Conservation (phyloP, 139 green algal genomes). For the Zygnema cylindricum region DNA sequence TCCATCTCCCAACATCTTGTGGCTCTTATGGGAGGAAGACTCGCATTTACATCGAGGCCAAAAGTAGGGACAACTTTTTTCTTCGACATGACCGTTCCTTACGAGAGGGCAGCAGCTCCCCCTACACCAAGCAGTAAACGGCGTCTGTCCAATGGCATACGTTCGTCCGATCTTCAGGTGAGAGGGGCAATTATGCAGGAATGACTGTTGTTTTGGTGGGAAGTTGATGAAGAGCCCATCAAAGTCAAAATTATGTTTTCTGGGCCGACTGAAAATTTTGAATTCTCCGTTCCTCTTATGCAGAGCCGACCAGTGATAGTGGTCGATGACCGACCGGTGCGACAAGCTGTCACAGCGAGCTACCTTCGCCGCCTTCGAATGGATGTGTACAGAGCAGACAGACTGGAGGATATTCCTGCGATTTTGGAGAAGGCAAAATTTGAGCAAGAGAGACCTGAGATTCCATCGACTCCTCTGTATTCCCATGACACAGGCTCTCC, state of each 20-base stretch:
- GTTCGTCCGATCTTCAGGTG: slow-evolving; percentile 4
- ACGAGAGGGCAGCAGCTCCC: neutral
- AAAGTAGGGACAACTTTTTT: slow-evolving; percentile 54
- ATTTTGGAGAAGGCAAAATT: neutral
- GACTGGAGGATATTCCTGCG: slow-evolving; percentile 11
- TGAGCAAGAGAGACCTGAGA: neutral
- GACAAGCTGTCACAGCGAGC: slow-evolving; percentile 42
- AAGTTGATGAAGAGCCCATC: neutral
- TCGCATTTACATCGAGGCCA: slow-evolving; percentile 42
- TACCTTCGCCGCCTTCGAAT: slow-evolving; percentile 39
- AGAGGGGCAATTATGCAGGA: too few species aligned
- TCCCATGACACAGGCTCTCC: neutral
- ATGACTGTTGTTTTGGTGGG: neutral
- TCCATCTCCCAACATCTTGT: slow-evolving; percentile 61
- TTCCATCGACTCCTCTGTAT: neutral
- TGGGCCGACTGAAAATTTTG: neutral
- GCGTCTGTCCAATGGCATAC: slow-evolving; percentile 28
- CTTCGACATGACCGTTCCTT: slow-evolving; percentile 56
- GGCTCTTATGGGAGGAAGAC: slow-evolving; percentile 45
- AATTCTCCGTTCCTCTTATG: too few species aligned
- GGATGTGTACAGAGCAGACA: neutral
- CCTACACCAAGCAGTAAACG: neutral
- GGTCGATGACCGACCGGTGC: slow-evolving; percentile 42
- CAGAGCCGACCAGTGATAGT: slow-evolving; percentile 34
- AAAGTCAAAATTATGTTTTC: neutral